These are phyloP conservation scores for Escovopsis sp. DNA, from an alignment of 2,329 filamentous ascomycete genomes.

Conservation along the genomic window DNA sequence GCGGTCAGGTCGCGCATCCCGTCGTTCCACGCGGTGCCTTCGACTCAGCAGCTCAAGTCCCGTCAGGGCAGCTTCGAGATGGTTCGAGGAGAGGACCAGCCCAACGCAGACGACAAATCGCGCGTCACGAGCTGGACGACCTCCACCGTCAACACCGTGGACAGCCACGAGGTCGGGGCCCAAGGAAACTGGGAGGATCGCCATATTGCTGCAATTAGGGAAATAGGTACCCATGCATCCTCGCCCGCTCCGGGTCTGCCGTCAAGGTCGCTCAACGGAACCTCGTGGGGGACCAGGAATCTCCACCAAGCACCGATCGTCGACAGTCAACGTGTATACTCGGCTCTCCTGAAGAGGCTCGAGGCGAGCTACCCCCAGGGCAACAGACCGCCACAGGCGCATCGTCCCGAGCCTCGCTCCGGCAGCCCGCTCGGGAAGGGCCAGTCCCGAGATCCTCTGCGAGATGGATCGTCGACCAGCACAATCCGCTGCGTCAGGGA, in stretches of 20 bases:
- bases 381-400: neutral
- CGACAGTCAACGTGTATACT: conserved; percentile 46
- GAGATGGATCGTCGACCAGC: conserved; percentile 6
- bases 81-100: conserved; percentile 23
- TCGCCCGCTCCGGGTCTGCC: conserved; percentile 22
- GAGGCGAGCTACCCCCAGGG: conserved; percentile 21
- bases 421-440: neutral
- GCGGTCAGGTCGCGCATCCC: conserved; percentile 34
- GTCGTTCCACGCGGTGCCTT: conserved; percentile 33
- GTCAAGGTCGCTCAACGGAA: neutral
- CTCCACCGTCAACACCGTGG: conserved; percentile 42
- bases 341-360: conserved; percentile 45
- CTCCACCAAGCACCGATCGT: conserved; percentile 18
- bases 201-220: conserved; percentile 50
- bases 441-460: neutral
- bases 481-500: conserved; percentile 20
- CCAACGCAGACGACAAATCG: conserved; percentile 37
- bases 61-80: conserved; percentile 42
- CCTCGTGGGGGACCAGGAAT: neutral
- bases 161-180: conserved; percentile 14
- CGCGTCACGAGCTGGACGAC: conserved; percentile 60
- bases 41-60: conserved; percentile 32
- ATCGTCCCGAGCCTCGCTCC: neutral
- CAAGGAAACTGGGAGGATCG: conserved; percentile 35
- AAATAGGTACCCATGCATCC: conserved; percentile 29